Evolutionary conservation across 306 rosid genomes (phyloP).

Genomic region (Castanea sativa): DNA sequence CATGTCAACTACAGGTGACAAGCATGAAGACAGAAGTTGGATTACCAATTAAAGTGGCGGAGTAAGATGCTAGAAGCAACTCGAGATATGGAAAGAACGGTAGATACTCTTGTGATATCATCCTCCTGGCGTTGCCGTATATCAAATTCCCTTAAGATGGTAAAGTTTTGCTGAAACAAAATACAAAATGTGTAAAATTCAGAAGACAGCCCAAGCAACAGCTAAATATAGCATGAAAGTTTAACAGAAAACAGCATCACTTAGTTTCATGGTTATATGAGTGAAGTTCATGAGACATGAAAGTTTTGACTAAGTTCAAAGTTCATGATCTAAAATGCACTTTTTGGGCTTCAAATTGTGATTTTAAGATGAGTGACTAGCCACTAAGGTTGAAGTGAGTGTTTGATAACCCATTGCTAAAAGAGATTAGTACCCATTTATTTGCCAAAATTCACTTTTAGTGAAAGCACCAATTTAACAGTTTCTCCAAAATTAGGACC

Average conservation of each 20-base stretch:
- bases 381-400: background rate
- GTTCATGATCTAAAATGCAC: background rate
- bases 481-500: no score
- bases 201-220: background rate
- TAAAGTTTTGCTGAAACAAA: slow-evolving; percentile 51
- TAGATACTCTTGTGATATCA: slow-evolving; percentile 51
- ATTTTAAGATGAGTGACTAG: background rate
- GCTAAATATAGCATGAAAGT: background rate
- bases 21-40: background rate
- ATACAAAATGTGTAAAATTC: background rate
- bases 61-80: slow-evolving; percentile 61
- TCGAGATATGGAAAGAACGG: slow-evolving; percentile 55
- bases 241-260: background rate
- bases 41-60: slow-evolving; percentile 65
- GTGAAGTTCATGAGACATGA: background rate
- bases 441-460: background rate
- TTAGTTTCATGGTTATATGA: background rate
- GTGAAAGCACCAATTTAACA: no score
- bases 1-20: background rate
- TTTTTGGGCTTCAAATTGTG: background rate
- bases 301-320: background rate
- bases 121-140: slow-evolving; percentile 56
- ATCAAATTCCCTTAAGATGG: slow-evolving; percentile 58
- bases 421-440: background rate
- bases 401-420: background rate